Percentiles rank a stretch among this genome's conserved stretches.
phyloP scores from a whole-genome alignment of 495 filamentous ascomycete species.

The Usnea hakonensis region DNA sequence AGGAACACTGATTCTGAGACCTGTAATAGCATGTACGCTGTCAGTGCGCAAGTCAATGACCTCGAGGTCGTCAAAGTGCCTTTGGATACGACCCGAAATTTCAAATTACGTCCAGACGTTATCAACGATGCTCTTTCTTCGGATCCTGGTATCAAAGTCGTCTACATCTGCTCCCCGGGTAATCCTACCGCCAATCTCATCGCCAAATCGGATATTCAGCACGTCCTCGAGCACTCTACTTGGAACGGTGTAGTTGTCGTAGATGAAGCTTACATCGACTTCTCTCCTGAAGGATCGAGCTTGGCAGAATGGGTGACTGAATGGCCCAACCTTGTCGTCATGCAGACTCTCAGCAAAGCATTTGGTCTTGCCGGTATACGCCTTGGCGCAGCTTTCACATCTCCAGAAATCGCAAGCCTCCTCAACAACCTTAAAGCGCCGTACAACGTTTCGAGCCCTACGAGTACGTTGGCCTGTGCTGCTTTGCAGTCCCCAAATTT shows the following conservation, averaged over 20 bases:
- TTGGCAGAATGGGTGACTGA: constrained; percentile 90
- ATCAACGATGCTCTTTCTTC: constrained; percentile 57
- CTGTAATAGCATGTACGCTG: constrained; percentile 67
- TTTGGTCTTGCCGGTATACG: constrained; percentile 93
- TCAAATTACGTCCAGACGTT: constrained; percentile 61
- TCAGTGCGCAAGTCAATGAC: constrained; percentile 91
- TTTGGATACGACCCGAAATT: constrained; percentile 52
- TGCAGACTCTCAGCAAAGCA: constrained; percentile 95
- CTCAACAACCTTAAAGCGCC: constrained; percentile 91
- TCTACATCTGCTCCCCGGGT: constrained; percentile 87
- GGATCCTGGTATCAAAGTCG: constrained; percentile 69
- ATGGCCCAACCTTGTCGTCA: constrained; percentile 94
- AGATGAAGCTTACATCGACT: constrained; percentile 97
- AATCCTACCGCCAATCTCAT: constrained; percentile 83
- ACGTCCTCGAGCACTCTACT: constrained; percentile 73
- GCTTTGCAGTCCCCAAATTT: constrained; percentile 61
- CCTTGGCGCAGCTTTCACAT: constrained; percentile 63
- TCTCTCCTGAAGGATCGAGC: constrained; percentile 68
- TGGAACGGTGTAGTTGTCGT: constrained; percentile 94
- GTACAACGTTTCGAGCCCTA: constrained; percentile 86
- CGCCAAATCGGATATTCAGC: constrained; percentile 62
- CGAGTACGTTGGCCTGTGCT: constrained; percentile 67
- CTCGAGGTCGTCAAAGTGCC: constrained; percentile 77
- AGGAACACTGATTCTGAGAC: background rate
- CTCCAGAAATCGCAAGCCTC: constrained; percentile 58